Evolutionary conservation across 2,329 filamentous ascomycete genomes (phyloP).

Genomic region (Amauroascus niger): DNA sequence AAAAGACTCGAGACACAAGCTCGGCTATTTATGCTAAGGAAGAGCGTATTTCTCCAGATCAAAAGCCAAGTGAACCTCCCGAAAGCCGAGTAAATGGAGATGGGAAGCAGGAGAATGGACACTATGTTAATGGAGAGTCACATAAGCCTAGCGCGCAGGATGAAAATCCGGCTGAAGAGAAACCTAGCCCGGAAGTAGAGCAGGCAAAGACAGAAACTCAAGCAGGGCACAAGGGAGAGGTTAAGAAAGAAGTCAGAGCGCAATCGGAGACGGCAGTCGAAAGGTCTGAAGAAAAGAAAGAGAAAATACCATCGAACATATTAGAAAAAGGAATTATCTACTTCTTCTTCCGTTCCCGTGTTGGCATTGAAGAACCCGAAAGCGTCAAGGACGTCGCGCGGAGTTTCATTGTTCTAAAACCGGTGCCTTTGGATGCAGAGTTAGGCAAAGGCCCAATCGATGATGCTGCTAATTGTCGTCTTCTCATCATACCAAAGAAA

Average conservation of each 20-base stretch:
- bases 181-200: constrained; percentile 7
- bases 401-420: constrained; percentile 69
- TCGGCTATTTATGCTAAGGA: constrained; percentile 1
- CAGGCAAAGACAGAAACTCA: not conserved
- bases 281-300: constrained; percentile 43
- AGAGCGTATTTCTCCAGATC: not conserved
- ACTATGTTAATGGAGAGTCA: constrained; percentile 8
- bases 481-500: constrained; percentile 78
- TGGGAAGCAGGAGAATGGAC: constrained; percentile 9
- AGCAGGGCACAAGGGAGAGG: constrained; percentile 1
- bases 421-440: constrained; percentile 59
- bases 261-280: constrained; percentile 35
- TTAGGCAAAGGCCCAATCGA: constrained; percentile 51
- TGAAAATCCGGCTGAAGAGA: constrained; percentile 10
- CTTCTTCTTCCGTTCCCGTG: constrained; percentile 75
- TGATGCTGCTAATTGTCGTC: constrained; percentile 53
- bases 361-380: constrained; percentile 60
- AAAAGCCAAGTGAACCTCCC: constrained; percentile 12
- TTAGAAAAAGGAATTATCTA: constrained; percentile 85
- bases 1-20: constrained; percentile 18
- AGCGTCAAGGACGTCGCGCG: constrained; percentile 63
- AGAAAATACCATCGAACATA: constrained; percentile 50
- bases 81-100: constrained; percentile 21
- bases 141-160: constrained; percentile 18
- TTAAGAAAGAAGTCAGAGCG: not conserved